These are phyloP conservation scores for Pyrenula massariospora DNA, from an alignment of 495 filamentous ascomycete species.

Conservation along the genomic window DNA sequence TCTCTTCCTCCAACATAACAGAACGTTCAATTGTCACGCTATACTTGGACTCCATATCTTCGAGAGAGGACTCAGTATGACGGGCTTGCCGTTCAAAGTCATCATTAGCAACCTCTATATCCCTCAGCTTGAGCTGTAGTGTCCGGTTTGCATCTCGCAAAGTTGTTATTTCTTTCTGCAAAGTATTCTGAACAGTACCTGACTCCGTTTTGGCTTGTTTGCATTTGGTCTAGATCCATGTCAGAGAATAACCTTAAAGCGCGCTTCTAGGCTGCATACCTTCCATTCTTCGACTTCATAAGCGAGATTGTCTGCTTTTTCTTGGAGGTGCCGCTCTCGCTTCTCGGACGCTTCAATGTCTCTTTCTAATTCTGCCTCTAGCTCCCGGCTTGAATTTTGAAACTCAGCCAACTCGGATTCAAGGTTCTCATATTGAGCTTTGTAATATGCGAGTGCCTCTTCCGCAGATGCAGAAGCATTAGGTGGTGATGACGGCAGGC, in stretches of 20 bases:
- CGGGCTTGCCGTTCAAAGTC: conserved; percentile 94
- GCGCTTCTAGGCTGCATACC: conserved; percentile 36
- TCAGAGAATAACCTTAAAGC: conserved; percentile 1
- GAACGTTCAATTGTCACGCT: conserved; percentile 84
- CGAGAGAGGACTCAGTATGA: conserved; percentile 85
- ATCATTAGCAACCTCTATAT: conserved; percentile 96
- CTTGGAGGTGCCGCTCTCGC: conserved; percentile 69
- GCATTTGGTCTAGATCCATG: conserved; percentile 68
- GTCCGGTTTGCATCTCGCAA: conserved; percentile 76
- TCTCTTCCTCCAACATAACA: conserved; percentile 91
- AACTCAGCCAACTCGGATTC: conserved; percentile 90
- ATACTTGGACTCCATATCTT: conserved; percentile 94
- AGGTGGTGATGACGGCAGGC: conserved; percentile 51
- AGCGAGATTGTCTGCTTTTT: conserved; percentile 70
- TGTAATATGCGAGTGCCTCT: conserved; percentile 83
- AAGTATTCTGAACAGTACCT: conserved; percentile 63
- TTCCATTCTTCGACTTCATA: conserved; percentile 99
- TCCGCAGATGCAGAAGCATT: conserved; percentile 44
- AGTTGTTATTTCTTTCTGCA: conserved; percentile 93
- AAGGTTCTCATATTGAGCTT: conserved; percentile 86
- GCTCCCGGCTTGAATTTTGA: conserved; percentile 82
- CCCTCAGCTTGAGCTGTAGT: conserved; percentile 70
- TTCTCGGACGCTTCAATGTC: conserved; percentile 94
- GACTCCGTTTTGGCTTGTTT: conserved; percentile 87
- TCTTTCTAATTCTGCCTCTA: conserved; percentile 91